phyloP scores from a whole-genome alignment of 2,329 filamentous ascomycete genomes.

The Phialemoniopsis sp. region DNA sequence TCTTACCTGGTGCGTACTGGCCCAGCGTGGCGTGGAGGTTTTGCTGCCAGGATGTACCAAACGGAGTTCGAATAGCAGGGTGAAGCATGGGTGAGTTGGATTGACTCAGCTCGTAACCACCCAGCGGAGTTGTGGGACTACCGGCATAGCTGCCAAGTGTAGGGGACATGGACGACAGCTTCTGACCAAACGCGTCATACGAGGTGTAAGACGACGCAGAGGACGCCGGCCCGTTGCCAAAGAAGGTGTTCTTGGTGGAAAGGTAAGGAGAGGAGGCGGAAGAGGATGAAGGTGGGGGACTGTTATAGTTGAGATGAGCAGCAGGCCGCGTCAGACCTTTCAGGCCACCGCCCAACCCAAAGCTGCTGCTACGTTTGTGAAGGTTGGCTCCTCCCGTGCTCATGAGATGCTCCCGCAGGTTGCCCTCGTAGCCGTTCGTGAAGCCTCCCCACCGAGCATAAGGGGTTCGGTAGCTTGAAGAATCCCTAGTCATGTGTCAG shows the following conservation, averaged over 20 bases:
- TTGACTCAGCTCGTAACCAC: too few relatives aligned
- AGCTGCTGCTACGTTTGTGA: constrained; percentile 15
- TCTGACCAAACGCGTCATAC: constrained; percentile 8
- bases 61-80: constrained; percentile 14
- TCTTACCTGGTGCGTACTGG: constrained; percentile 9
- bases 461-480: constrained; percentile 54
- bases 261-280: constrained; percentile 13
- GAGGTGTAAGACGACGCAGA: constrained; percentile 14
- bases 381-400: constrained; percentile 5
- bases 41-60: constrained; percentile 12
- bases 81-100: constrained; percentile 5
- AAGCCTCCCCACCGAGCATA: constrained; percentile 55
- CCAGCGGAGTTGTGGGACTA: too few relatives aligned
- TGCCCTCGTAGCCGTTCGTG: constrained; percentile 57
- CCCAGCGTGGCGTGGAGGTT: constrained; percentile 11
- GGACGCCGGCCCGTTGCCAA: constrained; percentile 9
- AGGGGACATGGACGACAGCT: too few relatives aligned
- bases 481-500: constrained; percentile 31
- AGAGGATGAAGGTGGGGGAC: constrained; percentile 10
- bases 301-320: constrained; percentile 15
- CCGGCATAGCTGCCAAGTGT: too few relatives aligned
- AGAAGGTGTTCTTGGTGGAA: constrained; percentile 6
- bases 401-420: constrained; percentile 27
- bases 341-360: constrained; percentile 13
- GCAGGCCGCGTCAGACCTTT: constrained; percentile 14